phyloP scores from a whole-genome alignment of 208 protist genomes.

The Trypanosoma avium region DNA sequence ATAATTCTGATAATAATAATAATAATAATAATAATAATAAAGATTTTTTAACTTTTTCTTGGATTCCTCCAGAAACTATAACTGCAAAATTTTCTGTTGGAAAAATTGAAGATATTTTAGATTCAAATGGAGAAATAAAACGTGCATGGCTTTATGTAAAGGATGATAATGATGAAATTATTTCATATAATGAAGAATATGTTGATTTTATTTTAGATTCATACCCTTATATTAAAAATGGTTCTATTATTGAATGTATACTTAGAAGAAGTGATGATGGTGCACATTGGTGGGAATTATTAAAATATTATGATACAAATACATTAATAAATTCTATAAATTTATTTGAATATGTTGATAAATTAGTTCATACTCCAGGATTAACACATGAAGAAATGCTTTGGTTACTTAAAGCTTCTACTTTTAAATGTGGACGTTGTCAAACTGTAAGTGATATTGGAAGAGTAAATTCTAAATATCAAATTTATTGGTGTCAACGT shows the following conservation, averaged over 20 bases:
- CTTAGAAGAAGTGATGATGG: slow-evolving; percentile 63
- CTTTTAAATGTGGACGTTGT: slow-evolving; percentile 73
- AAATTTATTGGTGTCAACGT: slow-evolving; percentile 76
- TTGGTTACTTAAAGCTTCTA: slow-evolving; percentile 62
- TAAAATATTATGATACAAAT: slow-evolving; percentile 41
- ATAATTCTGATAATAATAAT: no score
- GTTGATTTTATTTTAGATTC: slow-evolving; percentile 55
- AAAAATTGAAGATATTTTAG: slow-evolving; percentile 29
- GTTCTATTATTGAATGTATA: slow-evolving; percentile 65
- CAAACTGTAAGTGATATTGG: slow-evolving; percentile 75
- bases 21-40: slow-evolving; percentile 22
- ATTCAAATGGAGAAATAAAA: slow-evolving; percentile 37
- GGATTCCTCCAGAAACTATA: slow-evolving; percentile 52
- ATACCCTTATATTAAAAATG: slow-evolving; percentile 39
- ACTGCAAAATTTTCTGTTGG: slow-evolving; percentile 53
- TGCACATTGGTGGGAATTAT: slow-evolving; percentile 86
- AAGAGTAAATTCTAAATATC: slow-evolving; percentile 44
- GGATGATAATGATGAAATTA: slow-evolving; percentile 34
- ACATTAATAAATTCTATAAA: slow-evolving; percentile 23
- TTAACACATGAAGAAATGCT: slow-evolving; percentile 72
- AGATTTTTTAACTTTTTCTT: slow-evolving; percentile 37
- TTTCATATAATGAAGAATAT: slow-evolving; percentile 71
- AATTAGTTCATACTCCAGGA: slow-evolving; percentile 65
- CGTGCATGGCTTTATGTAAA: slow-evolving; percentile 38
- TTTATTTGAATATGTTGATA: slow-evolving; percentile 55